Base-by-base conservation (phyloP, 2,329 filamentous ascomycete genomes). In the Davidsoniella neocaledoniae region DNA sequence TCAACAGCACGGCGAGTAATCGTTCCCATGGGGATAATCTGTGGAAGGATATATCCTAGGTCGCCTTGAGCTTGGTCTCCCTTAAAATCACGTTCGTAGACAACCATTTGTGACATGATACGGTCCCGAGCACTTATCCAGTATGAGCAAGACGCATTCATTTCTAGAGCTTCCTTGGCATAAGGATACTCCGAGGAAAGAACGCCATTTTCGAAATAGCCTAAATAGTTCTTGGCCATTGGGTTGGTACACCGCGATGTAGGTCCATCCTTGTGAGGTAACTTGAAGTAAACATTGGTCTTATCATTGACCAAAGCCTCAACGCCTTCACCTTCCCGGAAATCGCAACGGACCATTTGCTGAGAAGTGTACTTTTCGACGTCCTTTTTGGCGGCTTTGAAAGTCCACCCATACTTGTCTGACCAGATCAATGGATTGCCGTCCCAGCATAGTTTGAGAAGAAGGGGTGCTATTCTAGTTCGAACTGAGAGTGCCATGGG, bases 71-170 rank as follows among this genome's bases (percentile, higher is more conserved):
- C 56, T 52, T 57, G 55, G 36, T 39, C 58, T 26, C 51, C 51
- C 37, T 52, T 50, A 21, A 56, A 44, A 37, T 93, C 79, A 33
- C 79, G 70, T 53, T 87, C 73, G 61, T 94, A 95, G 1, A 98
- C 83, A 2, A 94, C 88, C 73, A 96, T 85, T 60, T 98, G 91
- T n/a, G 81, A 84, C 72, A 70, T 90, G 64, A 98, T 98, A 46
- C 91, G 74, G 60, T 94, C 86, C 54, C 91, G 76, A 14, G 91
- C 88, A 59, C 86, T 94, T 58, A 98, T 96, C 91, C 93, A 98
- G 64, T 98, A 98, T 0, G 90, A 96, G 62, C 93, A 98, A 0
- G 87, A 94, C 0, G 91, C 87, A 58, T 98, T 98, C 91, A 98
- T 98, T 58, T 96, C 84, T 41, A 98, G 68, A 0, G 93, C 91